Conservation (phyloP, 2,329 filamentous ascomycete genomes). For the Dryadomyces quercus-mongolicae region DNA sequence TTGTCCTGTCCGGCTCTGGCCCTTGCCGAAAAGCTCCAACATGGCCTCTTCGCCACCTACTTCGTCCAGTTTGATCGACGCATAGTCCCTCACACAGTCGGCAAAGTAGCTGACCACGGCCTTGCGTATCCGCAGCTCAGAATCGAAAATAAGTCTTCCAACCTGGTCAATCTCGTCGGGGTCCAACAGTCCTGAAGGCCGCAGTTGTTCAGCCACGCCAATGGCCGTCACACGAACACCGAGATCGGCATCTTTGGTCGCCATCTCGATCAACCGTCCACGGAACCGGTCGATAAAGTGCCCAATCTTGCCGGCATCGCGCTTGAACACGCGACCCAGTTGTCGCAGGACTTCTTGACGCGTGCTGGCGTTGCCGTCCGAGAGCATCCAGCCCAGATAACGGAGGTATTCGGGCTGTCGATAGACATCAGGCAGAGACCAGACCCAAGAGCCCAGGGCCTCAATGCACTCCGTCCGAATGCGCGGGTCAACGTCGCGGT, state of each 20-base stretch:
- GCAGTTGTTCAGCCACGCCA: constrained; percentile 67
- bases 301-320: constrained; percentile 70
- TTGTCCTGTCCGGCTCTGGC: constrained; percentile 52
- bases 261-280: constrained; percentile 81
- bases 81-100: constrained; percentile 72
- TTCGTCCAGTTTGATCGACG: constrained; percentile 68
- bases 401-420: constrained; percentile 83
- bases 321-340: constrained; percentile 65
- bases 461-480: constrained; percentile 83
- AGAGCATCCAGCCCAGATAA: constrained; percentile 92
- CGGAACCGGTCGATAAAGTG: constrained; percentile 92
- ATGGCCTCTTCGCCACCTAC: constrained; percentile 69
- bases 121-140: constrained; percentile 72
- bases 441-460: constrained; percentile 81
- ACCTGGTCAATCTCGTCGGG: constrained; percentile 84
- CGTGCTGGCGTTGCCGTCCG: constrained; percentile 62
- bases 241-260: constrained; percentile 70
- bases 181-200: constrained; percentile 76
- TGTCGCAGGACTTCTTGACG: constrained; percentile 81
- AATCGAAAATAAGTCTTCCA: constrained; percentile 80
- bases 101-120: constrained; percentile 85
- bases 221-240: constrained; percentile 71
- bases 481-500: constrained; percentile 82
- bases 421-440: constrained; percentile 71
- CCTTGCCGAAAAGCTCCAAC: constrained; percentile 59